A percentile compares a stretch with the other conserved stretches of the same genome.
Conservation (phyloP, 2,329 filamentous ascomycete species). For the Mollisia scopiformis region DNA sequence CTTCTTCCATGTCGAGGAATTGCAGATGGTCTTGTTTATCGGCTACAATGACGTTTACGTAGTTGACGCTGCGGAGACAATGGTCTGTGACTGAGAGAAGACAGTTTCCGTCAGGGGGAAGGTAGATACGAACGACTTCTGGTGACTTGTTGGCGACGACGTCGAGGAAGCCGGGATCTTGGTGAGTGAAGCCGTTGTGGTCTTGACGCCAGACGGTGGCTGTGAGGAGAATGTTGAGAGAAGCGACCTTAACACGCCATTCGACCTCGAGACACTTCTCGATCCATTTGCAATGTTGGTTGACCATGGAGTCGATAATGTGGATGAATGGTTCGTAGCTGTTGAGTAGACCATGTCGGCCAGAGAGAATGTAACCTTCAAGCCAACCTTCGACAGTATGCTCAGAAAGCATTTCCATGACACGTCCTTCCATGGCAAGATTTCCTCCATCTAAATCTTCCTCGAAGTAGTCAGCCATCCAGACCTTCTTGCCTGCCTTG, state of each 20-base stretch:
- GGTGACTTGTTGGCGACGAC: conserved; percentile 80
- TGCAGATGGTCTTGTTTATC: conserved; percentile 82
- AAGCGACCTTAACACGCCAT: conserved; percentile 74
- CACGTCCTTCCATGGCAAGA: conserved; percentile 66
- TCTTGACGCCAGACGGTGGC: conserved; percentile 82
- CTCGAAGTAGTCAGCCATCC: conserved; percentile 78
- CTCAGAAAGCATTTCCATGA: conserved; percentile 86
- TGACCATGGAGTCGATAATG: conserved; percentile 84
- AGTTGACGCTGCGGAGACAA: conserved; percentile 73
- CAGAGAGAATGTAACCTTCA: conserved; percentile 76
- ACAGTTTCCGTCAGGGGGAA: conserved; percentile 80
- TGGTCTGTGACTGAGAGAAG: conserved; percentile 77
- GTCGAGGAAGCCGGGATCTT: conserved; percentile 80
- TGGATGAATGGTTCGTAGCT: conserved; percentile 84
- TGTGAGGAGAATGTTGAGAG: conserved; percentile 79
- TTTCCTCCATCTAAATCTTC: conserved; percentile 78
- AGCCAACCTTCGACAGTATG: conserved; percentile 82
- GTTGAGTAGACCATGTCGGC: conserved; percentile 76
- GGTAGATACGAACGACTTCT: conserved; percentile 79
- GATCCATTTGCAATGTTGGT: conserved; percentile 85
- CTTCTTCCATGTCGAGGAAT: conserved; percentile 73
- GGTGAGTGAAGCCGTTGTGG: conserved; percentile 83
- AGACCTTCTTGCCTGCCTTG: conserved; percentile 76
- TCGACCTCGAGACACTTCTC: conserved; percentile 81
- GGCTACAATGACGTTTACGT: conserved; percentile 80